Conservation (phyloP, 768 basidiomycete species). For the Tubosaeta sp. region DNA sequence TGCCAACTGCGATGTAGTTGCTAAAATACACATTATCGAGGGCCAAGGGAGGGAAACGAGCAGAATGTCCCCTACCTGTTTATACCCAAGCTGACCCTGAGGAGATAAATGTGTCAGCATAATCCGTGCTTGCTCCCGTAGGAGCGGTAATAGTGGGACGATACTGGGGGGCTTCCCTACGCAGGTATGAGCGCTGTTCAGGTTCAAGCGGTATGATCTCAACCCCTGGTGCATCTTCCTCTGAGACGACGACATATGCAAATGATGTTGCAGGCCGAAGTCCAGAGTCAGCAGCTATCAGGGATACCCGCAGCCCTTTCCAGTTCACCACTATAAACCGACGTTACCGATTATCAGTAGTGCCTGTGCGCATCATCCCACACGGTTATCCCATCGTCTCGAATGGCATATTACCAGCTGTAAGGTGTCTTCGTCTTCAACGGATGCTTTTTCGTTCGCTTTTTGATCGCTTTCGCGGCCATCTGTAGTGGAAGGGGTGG, state of each 20-base stretch:
- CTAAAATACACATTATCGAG: constrained; percentile 34
- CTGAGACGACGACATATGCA: constrained; percentile 4
- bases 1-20: constrained; percentile 86
- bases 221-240: constrained; percentile 53
- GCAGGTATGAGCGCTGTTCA: constrained; percentile 97
- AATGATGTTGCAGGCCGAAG: constrained; percentile 3
- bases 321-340: constrained; percentile 59
- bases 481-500: constrained; percentile 12
- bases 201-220: constrained; percentile 98
- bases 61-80: constrained; percentile 47
- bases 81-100: constrained; percentile 74
- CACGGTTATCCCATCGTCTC: constrained; percentile 28
- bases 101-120: constrained; percentile 46
- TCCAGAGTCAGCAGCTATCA: constrained; percentile 31
- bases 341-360: constrained; percentile 66
- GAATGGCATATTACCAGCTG: constrained; percentile 50
- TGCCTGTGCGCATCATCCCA: constrained; percentile 28
- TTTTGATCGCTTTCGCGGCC: constrained; percentile 11
- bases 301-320: constrained; percentile 90
- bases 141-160: constrained; percentile 40
- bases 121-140: constrained; percentile 34
- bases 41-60: constrained; percentile 1
- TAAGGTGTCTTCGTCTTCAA: constrained; percentile 44
- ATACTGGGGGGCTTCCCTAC: constrained; percentile 90
- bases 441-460: constrained; percentile 24